Percentiles rank a stretch among this genome's conserved stretches.
phyloP scores from a whole-genome alignment of 768 basidiomycete genomes.

The Ephemerocybe angulata region DNA sequence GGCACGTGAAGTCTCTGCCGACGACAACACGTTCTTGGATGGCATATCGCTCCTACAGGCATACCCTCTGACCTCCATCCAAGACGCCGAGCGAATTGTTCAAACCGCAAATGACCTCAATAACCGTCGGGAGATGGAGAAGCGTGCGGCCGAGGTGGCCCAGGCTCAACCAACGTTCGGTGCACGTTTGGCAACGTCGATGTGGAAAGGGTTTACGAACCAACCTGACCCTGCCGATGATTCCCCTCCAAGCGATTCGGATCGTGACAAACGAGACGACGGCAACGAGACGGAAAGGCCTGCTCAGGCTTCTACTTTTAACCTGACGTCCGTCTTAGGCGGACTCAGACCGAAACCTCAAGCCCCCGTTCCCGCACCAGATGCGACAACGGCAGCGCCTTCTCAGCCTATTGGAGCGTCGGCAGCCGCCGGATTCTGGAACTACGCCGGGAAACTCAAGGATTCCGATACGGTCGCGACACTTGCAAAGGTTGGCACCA shows the following conservation, averaged over 20 bases:
- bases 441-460: slow-evolving; percentile 69
- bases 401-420: slow-evolving; percentile 41
- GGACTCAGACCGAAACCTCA: background rate
- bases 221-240: slow-evolving; percentile 40
- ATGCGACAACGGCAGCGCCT: slow-evolving; percentile 43
- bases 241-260: slow-evolving; percentile 35
- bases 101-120: slow-evolving; percentile 65
- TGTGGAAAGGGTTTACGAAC: slow-evolving; percentile 69
- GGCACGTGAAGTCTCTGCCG: slow-evolving; percentile 26
- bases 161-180: slow-evolving; percentile 44
- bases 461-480: slow-evolving; percentile 70
- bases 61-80: slow-evolving; percentile 62
- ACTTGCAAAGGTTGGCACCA: slow-evolving; percentile 69
- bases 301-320: slow-evolving; percentile 11
- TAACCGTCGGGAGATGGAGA: slow-evolving; percentile 38
- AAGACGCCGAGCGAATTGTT: slow-evolving; percentile 67
- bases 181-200: slow-evolving; percentile 49
- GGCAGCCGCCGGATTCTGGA: slow-evolving; percentile 48
- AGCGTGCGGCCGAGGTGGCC: slow-evolving; percentile 28
- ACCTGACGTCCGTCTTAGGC: slow-evolving; percentile 4
- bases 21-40: slow-evolving; percentile 62
- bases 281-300: slow-evolving; percentile 46
- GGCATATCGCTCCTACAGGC: slow-evolving; percentile 59
- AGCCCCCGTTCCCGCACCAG: slow-evolving; percentile 7
- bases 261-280: slow-evolving; percentile 36